Conservation (phyloP, 148 eudicot genomes). For the Rhododendron williamsianum region DNA sequence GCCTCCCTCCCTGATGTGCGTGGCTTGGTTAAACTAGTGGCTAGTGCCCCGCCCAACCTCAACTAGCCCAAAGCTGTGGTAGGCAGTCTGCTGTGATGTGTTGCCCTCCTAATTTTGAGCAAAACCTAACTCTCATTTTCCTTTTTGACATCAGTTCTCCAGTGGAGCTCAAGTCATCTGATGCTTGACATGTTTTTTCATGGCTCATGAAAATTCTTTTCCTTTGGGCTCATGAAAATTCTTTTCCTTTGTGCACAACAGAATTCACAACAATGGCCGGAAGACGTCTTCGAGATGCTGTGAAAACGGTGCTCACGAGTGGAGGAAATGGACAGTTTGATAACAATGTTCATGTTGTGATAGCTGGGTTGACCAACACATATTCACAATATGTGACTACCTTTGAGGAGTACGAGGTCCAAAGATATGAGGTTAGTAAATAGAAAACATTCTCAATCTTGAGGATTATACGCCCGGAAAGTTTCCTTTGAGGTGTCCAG, state of each 20-base stretch:
- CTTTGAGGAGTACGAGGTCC: constrained; percentile 81
- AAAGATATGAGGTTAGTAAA: constrained; percentile 89
- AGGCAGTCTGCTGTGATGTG: background rate
- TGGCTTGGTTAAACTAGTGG: background rate
- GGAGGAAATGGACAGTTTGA: constrained; percentile 42
- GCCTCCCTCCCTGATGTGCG: background rate
- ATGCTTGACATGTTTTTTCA: background rate
- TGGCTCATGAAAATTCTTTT: background rate
- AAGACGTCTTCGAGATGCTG: constrained; percentile 94
- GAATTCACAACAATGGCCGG: constrained; percentile 99
- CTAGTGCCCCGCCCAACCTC: background rate
- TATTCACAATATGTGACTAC: constrained; percentile 94
- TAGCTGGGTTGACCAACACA: constrained; percentile 95
- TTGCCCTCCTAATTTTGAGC: background rate
- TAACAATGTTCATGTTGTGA: constrained; percentile 57
- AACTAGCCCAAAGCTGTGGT: background rate
- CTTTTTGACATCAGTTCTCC: background rate
- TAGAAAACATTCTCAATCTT: background rate
- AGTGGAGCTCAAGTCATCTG: background rate
- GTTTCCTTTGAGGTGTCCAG: background rate
- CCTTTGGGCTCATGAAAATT: background rate
- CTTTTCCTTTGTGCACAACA: constrained; percentile 17
- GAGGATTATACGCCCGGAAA: background rate
- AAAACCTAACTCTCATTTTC: background rate
- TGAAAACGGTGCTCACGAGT: constrained; percentile 48